These are phyloP conservation scores for Mucor ambiguus DNA, from an alignment of 371 early-diverging fungal species.

Conservation along the genomic window DNA sequence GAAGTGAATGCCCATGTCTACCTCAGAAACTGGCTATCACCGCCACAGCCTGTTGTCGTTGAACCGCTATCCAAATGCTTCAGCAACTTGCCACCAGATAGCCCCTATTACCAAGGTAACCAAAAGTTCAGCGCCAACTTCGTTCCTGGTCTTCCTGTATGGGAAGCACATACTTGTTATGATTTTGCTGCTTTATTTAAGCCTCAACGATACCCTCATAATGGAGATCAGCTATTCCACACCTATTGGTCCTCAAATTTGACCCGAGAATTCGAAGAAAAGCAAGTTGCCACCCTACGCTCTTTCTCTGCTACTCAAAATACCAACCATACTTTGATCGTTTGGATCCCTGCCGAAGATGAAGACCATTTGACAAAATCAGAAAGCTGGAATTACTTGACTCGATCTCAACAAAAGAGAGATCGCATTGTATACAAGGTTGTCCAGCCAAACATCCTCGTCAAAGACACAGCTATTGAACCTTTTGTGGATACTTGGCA, in stretches of 20 bases:
- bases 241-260: slow-evolving; percentile 41
- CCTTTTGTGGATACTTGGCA: slow-evolving; percentile 21
- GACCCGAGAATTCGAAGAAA: slow-evolving; percentile 28
- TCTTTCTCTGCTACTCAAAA: slow-evolving; percentile 58
- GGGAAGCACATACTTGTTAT: slow-evolving; percentile 50
- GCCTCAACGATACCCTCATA: slow-evolving; percentile 18
- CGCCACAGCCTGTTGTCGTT: slow-evolving; percentile 23
- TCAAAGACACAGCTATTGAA: slow-evolving; percentile 26
- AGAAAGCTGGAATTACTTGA: slow-evolving; percentile 25
- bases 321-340: slow-evolving; percentile 30
- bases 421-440: slow-evolving; percentile 25
- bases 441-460: slow-evolving; percentile 1
- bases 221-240: slow-evolving; percentile 33
- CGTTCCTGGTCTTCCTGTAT: slow-evolving; percentile 44
- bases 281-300: slow-evolving; percentile 38
- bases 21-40: slow-evolving; percentile 43
- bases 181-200: slow-evolving; percentile 45
- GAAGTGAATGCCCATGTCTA: slow-evolving; percentile 51
- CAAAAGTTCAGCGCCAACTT: slow-evolving; percentile 29
- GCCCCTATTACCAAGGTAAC: slow-evolving; percentile 34
- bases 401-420: slow-evolving; percentile 6
- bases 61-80: slow-evolving; percentile 42
- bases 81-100: slow-evolving; percentile 19
- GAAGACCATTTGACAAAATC: slow-evolving; percentile 20
- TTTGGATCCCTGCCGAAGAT: slow-evolving; percentile 47